phyloP scores from a whole-genome alignment of 805 yeast species.

The Candida nanaspora region DNA sequence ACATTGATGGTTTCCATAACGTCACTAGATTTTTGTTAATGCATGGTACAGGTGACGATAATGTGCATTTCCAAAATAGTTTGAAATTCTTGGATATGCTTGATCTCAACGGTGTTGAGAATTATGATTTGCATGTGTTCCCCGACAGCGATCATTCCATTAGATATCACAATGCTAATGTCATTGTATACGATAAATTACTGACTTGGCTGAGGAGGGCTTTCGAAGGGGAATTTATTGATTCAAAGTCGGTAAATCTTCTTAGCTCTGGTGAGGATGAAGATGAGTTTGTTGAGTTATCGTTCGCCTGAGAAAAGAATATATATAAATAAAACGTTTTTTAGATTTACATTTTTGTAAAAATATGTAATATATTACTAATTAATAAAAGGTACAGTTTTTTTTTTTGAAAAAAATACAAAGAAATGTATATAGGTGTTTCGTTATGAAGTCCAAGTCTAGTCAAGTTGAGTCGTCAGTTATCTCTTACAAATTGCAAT shows the following conservation, averaged over 20 bases:
- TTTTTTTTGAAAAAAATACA: no score
- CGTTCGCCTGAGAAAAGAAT: no score
- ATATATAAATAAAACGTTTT: no score
- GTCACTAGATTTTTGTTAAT: conserved; percentile 56
- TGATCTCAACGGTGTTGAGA: conserved; percentile 44
- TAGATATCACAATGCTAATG: conserved; percentile 68
- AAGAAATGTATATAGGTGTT: no score
- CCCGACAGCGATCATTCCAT: conserved; percentile 94
- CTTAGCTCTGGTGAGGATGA: background rate
- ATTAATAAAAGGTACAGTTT: no score
- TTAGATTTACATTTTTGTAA: no score
- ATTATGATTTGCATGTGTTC: conserved; percentile 80
- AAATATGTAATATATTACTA: no score
- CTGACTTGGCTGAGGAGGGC: conserved; percentile 62
- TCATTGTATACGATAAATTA: conserved; percentile 64
- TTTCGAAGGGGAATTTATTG: conserved; percentile 24
- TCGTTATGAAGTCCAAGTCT: no score
- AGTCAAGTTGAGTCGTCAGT: background rate
- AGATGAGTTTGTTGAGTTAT: background rate
- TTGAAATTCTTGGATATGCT: conserved; percentile 54
- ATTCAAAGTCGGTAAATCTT: background rate
- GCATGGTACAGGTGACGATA: conserved; percentile 83
- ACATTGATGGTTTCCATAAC: conserved; percentile 34
- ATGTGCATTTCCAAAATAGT: conserved; percentile 73
- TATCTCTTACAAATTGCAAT: conserved; percentile 15